Conservation (phyloP, 2,329 filamentous ascomycete species). For the Byssothecium circinans region DNA sequence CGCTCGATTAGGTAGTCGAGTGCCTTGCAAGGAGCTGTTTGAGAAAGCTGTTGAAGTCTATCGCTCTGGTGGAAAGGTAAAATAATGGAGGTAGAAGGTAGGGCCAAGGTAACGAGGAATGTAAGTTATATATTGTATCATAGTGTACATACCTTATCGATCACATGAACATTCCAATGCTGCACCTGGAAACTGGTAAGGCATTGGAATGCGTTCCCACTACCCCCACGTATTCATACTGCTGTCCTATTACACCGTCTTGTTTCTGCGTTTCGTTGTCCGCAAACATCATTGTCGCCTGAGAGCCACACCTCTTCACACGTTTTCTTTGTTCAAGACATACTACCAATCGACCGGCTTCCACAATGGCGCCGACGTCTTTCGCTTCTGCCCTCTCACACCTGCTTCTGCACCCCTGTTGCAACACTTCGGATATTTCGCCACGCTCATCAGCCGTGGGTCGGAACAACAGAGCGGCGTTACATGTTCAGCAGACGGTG, state of each 20-base stretch:
- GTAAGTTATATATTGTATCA: conserved; percentile 6
- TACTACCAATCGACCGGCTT: background rate
- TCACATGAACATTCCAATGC: background rate
- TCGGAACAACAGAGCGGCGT: no score
- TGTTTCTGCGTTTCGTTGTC: background rate
- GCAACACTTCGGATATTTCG: background rate
- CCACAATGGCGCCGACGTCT: background rate
- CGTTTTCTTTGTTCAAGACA: conserved; percentile 3
- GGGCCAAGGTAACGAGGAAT: background rate
- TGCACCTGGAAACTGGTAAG: background rate
- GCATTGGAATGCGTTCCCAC: background rate
- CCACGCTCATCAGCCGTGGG: background rate
- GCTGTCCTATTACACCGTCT: no score
- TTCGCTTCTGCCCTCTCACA: no score
- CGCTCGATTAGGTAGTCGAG: conserved; percentile 78
- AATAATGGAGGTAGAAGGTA: background rate
- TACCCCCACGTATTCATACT: background rate
- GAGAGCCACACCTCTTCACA: background rate
- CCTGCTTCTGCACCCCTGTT: background rate
- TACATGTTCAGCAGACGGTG: background rate
- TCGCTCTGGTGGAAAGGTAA: conserved; percentile 20
- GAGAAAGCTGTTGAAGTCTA: conserved; percentile 53
- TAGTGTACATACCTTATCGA: conserved; percentile 1
- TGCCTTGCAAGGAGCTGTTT: conserved; percentile 82
- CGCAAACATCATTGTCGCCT: conserved; percentile 1